Conservation (phyloP, 257 asterid species). For the Gynochthodes officinalis region DNA sequence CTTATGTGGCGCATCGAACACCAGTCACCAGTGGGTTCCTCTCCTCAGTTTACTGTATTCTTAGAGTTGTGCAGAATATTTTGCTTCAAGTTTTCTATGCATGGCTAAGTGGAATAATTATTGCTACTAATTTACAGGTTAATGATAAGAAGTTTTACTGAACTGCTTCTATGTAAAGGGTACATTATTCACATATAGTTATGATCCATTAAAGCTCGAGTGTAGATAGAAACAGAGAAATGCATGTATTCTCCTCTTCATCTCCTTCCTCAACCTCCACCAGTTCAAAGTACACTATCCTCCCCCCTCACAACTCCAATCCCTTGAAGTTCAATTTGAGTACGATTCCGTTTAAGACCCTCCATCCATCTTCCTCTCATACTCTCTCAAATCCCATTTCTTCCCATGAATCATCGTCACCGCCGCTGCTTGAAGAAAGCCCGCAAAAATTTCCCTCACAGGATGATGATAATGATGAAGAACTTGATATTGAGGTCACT, state of each 20-base stretch:
- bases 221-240: slow-evolving; percentile 15
- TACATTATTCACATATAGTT: neutral
- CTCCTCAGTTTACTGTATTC: neutral
- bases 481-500: slow-evolving; percentile 33
- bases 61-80: too few relatives aligned
- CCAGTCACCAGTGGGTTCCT: neutral
- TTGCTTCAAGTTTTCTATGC: neutral
- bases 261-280: slow-evolving; percentile 47
- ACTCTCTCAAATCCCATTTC: slow-evolving; percentile 33
- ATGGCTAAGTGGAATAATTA: neutral
- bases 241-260: slow-evolving; percentile 53
- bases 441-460: slow-evolving; percentile 29
- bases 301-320: slow-evolving; percentile 49
- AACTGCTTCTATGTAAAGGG: too few relatives aligned
- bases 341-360: slow-evolving; percentile 34
- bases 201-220: slow-evolving; percentile 11
- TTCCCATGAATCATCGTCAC: slow-evolving; percentile 50
- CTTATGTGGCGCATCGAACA: slow-evolving; percentile 11
- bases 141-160: too few relatives aligned
- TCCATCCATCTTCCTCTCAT: slow-evolving; percentile 27
- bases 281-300: slow-evolving; percentile 46
- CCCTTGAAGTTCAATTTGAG: slow-evolving; percentile 41
- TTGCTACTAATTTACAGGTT: too few relatives aligned
- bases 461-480: slow-evolving; percentile 24
- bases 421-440: slow-evolving; percentile 61